Evolutionary conservation across 2,329 filamentous ascomycete species (phyloP), one percentile per base, ranked within the genome.

Genomic region (Aspergillus ochraceoroseus): DNA sequence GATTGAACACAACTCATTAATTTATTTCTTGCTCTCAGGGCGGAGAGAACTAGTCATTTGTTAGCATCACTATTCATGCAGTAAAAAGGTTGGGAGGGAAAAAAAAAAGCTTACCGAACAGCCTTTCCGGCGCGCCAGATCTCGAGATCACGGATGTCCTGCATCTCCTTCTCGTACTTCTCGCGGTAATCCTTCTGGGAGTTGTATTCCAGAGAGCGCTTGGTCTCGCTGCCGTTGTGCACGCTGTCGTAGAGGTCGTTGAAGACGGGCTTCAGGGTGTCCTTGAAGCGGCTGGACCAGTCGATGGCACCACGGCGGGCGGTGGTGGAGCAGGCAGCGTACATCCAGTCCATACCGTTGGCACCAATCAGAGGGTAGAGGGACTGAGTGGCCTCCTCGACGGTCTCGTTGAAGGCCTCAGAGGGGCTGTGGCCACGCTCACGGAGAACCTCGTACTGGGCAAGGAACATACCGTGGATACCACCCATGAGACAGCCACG

Each of bases 321-420:
- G 44, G 92, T 98, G 67, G 92, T 98, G 52, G 90, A 96, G 85
- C 92, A 98, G 57, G 92, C 92, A 69, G 90, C 89, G 77, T 94
- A 98, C 92, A 98, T 98, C 88, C 94, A 98, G 79, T 98, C 92
- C 92, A 98, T 96, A 65, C 92, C 92, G 74, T 96, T 85, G 73
- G 80, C 81, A 65, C 90, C 92, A 64, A 98, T 98, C 65, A 98
- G 79, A 53, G 92, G 92, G 80, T 98, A 98, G 65, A 98, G 78
- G 56, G 81, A 87, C 80, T 98, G 92, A 38, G 92, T 98, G 54
- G 92, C 92, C 80, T 98, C 92, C 80, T 98, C 92, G 57, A 98
- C 92, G 56, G 92, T 98, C 87, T 98, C 92, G 82, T 98, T 98
- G 85, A 98, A 98, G 56, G 92, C 92, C 77, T 98, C 92, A 61